Evolutionary conservation across 2,329 filamentous ascomycete genomes (phyloP), one percentile per base, ranked within the genome.

Genomic region (Aureobasidium sp.): DNA sequence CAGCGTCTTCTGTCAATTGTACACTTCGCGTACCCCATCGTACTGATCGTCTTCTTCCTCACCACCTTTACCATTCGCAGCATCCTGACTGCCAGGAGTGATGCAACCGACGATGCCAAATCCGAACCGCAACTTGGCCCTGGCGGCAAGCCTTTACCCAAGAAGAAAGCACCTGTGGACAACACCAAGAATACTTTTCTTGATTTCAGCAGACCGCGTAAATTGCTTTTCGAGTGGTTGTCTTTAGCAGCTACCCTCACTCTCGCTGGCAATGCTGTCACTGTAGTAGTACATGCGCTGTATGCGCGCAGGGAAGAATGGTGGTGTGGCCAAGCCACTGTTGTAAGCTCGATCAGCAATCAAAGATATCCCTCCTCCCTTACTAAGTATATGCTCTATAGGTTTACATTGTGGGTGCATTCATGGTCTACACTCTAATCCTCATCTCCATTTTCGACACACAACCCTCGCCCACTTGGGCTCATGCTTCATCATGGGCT

Each of bases 381-480:
- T 60, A 36, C 64, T 65, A 48, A 65, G 39, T 63, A 47, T 37
- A 17, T 15, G 6, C 27, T 56, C 13, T 13, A 62, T 70, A 96
- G 91, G 87, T 96, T 71, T 96, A 95, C 74, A 80, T 95, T 66
- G 84, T 90, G 62, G 90, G 88, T 61, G 88, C 90, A 48, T 88
- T 91, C 67, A 96, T 96, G 79, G 85, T 94, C 66, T 94, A 95
- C 77, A 82, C 89, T 55, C 87, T 96, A 67, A 83, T 96, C 67
- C 82, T 95, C 67, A 88, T 97, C 70, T 91, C 91, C 34, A 83
- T 97, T 62, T 81, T 96, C 69, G 92, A 97, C 74, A 89, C 88
- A 71, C 86, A 84, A 65, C 87, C 90, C 37, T 89, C 89, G 13
- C 94, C 94, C 0, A 92, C 87, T 55, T 79, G 86, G 51, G 86